phyloP scores from a whole-genome alignment of 2,329 filamentous ascomycete species.

The Pseudonectria buxi region DNA sequence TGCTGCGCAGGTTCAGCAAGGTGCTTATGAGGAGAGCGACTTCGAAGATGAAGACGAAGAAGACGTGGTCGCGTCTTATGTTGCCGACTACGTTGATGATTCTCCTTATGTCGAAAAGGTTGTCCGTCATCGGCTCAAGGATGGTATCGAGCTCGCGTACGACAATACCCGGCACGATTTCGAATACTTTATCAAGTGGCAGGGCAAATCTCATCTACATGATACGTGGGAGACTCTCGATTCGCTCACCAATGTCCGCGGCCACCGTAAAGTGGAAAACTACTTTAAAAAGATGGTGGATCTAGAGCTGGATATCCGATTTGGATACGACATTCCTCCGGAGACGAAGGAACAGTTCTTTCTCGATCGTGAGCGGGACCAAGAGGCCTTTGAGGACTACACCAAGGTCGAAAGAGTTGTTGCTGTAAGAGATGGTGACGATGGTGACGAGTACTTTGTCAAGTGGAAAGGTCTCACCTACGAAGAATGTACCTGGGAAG shows the following conservation, averaged over 20 bases:
- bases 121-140: slow-evolving; percentile 75
- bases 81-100: slow-evolving; percentile 64
- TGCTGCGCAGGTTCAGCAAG: slow-evolving; percentile 66
- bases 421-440: slow-evolving; percentile 70
- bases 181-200: slow-evolving; percentile 94
- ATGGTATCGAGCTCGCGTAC: slow-evolving; percentile 52
- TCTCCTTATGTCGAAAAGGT: slow-evolving; percentile 85
- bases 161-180: slow-evolving; percentile 67
- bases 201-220: slow-evolving; percentile 89
- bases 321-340: slow-evolving; percentile 68
- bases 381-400: slow-evolving; percentile 83
- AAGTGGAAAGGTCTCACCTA: slow-evolving; percentile 97
- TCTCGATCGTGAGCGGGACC: slow-evolving; percentile 85
- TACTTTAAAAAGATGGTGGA: slow-evolving; percentile 82
- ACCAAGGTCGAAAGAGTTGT: slow-evolving; percentile 92
- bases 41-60: slow-evolving; percentile 59
- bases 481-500: slow-evolving; percentile 92
- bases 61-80: slow-evolving; percentile 51
- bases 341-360: slow-evolving; percentile 92
- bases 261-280: slow-evolving; percentile 86
- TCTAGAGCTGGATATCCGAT: slow-evolving; percentile 69
- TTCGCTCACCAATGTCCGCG: slow-evolving; percentile 67
- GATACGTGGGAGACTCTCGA: slow-evolving; percentile 88
- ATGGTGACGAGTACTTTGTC: slow-evolving; percentile 81
- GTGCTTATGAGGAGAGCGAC: slow-evolving; percentile 61